phyloP scores from a whole-genome alignment of 768 basidiomycete genomes.

The Collybia nuda region DNA sequence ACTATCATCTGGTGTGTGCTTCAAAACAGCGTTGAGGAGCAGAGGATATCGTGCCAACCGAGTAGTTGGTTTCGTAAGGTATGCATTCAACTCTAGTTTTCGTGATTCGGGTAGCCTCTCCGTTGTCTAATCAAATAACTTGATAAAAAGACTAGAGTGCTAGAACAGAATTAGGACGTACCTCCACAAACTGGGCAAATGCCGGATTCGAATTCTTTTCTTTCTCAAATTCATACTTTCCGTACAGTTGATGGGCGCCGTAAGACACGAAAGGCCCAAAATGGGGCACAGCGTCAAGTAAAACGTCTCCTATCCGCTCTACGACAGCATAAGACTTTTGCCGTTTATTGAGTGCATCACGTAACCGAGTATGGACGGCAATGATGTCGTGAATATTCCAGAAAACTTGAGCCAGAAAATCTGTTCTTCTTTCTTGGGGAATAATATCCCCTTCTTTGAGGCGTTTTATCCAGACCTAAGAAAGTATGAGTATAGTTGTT shows the following conservation, averaged over 20 bases:
- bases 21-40: conserved; percentile 86
- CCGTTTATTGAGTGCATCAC: conserved; percentile 91
- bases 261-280: conserved; percentile 95
- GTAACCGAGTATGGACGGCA: conserved; percentile 84
- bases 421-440: conserved; percentile 69
- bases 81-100: conserved; percentile 96
- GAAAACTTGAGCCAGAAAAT: conserved; percentile 93
- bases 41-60: conserved; percentile 96
- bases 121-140: conserved; percentile 54
- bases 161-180: conserved; percentile 33
- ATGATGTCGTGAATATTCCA: conserved; percentile 98
- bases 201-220: conserved; percentile 92
- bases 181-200: conserved; percentile 96
- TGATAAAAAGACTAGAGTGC: background rate
- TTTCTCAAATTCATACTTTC: conserved; percentile 99
- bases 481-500: conserved; percentile 2
- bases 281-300: conserved; percentile 81
- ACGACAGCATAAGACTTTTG: conserved; percentile 96
- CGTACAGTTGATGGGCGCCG: conserved; percentile 95
- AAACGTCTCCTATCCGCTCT: conserved; percentile 87
- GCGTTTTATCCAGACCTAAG: conserved; percentile 86
- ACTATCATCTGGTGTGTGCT: conserved; percentile 89
- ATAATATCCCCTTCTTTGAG: conserved; percentile 77
- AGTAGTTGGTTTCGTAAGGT: conserved; percentile 97
- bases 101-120: conserved; percentile 94